Evolutionary conservation across 2,329 filamentous ascomycete species (phyloP).

Genomic region (Metarhizium sp.): DNA sequence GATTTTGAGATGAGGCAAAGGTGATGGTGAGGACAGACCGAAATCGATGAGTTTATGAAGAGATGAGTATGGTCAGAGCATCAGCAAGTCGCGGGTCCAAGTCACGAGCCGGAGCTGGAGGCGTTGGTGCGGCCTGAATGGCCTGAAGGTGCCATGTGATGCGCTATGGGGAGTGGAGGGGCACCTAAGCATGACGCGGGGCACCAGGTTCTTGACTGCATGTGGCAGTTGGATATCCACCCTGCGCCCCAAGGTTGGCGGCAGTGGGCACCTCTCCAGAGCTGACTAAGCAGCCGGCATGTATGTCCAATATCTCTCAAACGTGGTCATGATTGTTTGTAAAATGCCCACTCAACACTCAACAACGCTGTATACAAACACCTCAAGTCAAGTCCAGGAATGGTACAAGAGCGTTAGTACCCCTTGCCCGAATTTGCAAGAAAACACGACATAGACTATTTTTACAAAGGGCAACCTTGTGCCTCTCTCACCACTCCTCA

Average conservation of each 20-base stretch:
- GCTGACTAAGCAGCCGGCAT: background rate
- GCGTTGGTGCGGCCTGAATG: background rate
- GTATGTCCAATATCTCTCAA: background rate
- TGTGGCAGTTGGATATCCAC: too few relatives aligned
- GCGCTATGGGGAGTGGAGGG: background rate
- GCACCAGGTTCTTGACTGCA: too few relatives aligned
- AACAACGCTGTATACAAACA: background rate
- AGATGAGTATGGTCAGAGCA: background rate
- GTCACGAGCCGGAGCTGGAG: background rate
- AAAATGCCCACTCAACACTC: background rate
- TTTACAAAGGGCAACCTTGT: background rate
- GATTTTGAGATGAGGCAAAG: background rate
- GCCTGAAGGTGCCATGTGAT: slow-evolving; percentile 4
- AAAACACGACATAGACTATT: background rate
- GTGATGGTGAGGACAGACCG: background rate
- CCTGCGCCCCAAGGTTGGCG: too few relatives aligned
- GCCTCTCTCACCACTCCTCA: slow-evolving; percentile 30
- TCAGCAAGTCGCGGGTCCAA: background rate
- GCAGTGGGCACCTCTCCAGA: background rate
- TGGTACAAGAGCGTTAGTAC: background rate
- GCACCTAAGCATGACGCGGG: slow-evolving; percentile 1
- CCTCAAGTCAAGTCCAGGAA: background rate
- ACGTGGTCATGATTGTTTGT: too few relatives aligned
- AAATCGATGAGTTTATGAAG: background rate
- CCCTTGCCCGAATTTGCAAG: background rate